A percentile compares a stretch with the other conserved stretches of the same genome.
Conservation (phyloP, 2,329 filamentous ascomycete species). For the Apiospora sp. region DNA sequence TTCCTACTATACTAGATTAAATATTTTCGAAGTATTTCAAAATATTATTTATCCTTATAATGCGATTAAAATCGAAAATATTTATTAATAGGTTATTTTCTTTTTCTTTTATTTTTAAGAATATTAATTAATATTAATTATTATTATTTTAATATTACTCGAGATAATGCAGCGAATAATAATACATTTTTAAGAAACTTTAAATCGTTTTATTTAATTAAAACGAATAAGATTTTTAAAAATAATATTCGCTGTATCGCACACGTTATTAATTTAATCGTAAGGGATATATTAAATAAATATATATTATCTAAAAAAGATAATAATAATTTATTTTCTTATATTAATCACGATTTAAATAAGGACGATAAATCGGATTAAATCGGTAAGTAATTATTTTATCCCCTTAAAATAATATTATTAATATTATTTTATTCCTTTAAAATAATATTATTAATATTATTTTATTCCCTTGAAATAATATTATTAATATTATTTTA, state of each 20-base stretch:
- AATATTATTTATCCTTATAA: not conserved
- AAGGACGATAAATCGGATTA: not conserved
- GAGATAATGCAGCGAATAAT: not conserved
- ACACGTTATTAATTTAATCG: not conserved
- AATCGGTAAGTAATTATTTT: not conserved
- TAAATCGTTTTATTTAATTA: not conserved
- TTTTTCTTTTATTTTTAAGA: not conserved
- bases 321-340: not conserved
- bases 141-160: not conserved
- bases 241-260: not conserved
- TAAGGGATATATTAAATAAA: not conserved
- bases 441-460: not conserved
- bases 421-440: too few species aligned
- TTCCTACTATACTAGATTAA: constrained; percentile 21
- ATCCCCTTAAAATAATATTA: not conserved
- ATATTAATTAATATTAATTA: not conserved
- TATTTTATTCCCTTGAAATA: too few species aligned
- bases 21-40: not conserved
- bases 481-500: too few species aligned
- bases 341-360: not conserved
- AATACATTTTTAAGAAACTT: not conserved
- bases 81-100: not conserved
- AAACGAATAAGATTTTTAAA: not conserved
- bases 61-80: not conserved
- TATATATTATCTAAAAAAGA: not conserved